Evolutionary conservation across 2,329 filamentous ascomycete genomes (phyloP), one percentile per base, ranked within the genome.

Genomic region (Aspergillus novofumigatus): DNA sequence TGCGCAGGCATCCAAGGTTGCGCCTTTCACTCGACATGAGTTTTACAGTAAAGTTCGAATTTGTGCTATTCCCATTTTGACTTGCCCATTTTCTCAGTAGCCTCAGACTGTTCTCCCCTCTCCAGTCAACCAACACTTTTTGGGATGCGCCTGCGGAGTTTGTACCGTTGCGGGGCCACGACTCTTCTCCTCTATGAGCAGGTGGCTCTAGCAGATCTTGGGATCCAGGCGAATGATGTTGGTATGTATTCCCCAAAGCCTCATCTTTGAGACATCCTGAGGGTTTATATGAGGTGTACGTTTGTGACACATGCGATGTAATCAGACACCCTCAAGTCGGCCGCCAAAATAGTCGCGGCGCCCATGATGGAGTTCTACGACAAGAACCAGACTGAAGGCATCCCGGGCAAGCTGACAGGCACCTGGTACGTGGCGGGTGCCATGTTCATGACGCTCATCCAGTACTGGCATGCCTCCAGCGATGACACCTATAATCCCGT

Each of bases 351-450:
- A 6, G 64, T 71, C 11, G 80, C 80, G 6, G 67, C 75, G 55
- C 76, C 79, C 55, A 76, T 83, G 73, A 74, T 82, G 69, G 65
- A 68, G 26, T 79, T 77, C 62, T 83, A 83, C 64, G 75, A 70
- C 47, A 80, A 80, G 29, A 79, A 83, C 59, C 58, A 73, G 48
- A 75, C 78, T 1, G 78, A 77, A 28, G 72, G 73, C 10, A 77
- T 77, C 42, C 79, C 78, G 4, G 81, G 81, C 51, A 74, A 81
- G 56, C 72, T 91, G 28, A 83, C 85, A 9, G 89, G 87, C 73
- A 89, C 88, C 77, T 90, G 86, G 86, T 90, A 86, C 86, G 83
- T 89, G 67, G 84, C 83, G 11, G 83, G 85, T 55, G 83, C 84
- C 23, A 80, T 90, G 78, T 87, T 86, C 79, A 85, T 86, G 63